These are phyloP conservation scores for Euphrasia confusa DNA, from an alignment of 257 asterid genomes.

Conservation along the genomic window DNA sequence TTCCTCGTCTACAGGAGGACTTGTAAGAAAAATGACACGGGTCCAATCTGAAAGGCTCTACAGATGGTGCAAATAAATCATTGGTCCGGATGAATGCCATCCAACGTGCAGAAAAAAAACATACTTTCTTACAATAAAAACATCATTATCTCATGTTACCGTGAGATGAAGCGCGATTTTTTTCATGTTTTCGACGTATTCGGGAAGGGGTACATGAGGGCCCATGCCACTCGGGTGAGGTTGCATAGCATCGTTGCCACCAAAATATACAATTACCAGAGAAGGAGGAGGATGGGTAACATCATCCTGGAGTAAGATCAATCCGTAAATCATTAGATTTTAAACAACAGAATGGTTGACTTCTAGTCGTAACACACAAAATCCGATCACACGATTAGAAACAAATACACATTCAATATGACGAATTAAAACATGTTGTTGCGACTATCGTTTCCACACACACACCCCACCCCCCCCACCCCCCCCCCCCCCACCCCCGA, in stretches of 20 bases:
- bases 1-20: constrained; percentile 49
- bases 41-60: constrained; percentile 41
- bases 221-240: constrained; percentile 24
- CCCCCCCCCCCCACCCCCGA: too few relatives aligned
- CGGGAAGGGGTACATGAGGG: constrained; percentile 74
- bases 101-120: neutral
- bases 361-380: too few relatives aligned
- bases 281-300: constrained; percentile 43
- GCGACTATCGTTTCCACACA: too few relatives aligned
- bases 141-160: neutral
- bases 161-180: constrained; percentile 45
- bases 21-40: constrained; percentile 39
- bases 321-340: too few relatives aligned
- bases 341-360: too few relatives aligned
- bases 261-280: constrained; percentile 70
- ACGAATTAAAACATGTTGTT: too few relatives aligned
- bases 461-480: too few relatives aligned
- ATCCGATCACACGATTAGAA: too few relatives aligned
- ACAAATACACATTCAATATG: too few relatives aligned
- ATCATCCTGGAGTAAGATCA: neutral
- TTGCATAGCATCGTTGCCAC: constrained; percentile 71
- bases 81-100: too few relatives aligned
- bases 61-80: constrained; percentile 1
- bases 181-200: constrained; percentile 76
- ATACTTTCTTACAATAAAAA: too few relatives aligned